A percentile compares a stretch with the other conserved stretches of the same genome.
Evolutionary conservation across 225 moss, liverwort and hornwort species (phyloP).

Genomic region (Pseudisothecium myosuroides): DNA sequence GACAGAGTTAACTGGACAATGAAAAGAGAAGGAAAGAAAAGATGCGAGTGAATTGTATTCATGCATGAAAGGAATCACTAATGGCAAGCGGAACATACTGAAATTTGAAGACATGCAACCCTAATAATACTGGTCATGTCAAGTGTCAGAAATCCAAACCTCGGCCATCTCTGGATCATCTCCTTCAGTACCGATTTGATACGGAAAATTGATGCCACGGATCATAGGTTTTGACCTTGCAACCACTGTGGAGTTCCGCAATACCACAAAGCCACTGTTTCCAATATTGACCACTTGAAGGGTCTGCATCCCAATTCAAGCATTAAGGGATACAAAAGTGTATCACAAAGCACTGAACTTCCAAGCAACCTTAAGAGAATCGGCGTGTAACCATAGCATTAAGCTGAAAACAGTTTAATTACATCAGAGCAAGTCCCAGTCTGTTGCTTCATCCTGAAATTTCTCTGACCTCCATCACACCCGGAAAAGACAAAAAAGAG

Average conservation of each 20-base stretch:
- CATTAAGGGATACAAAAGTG: not conserved
- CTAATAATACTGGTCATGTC: not conserved
- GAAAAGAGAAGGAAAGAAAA: not conserved
- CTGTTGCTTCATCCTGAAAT: not conserved
- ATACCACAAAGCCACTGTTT: constrained; percentile 81
- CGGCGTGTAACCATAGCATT: not conserved
- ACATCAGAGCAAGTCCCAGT: not conserved
- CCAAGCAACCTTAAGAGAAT: not conserved
- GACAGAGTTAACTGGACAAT: not conserved
- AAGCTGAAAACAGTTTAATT: not conserved
- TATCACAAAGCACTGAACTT: not conserved
- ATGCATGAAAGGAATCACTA: not conserved
- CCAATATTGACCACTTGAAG: constrained; percentile 80
- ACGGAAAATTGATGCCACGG: constrained; percentile 76
- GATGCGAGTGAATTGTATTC: not conserved
- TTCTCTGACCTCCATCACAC: not conserved
- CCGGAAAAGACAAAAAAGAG: not conserved
- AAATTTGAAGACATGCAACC: not conserved
- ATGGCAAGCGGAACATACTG: not conserved
- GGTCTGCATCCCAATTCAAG: constrained; percentile 44
- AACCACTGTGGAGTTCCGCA: constrained; percentile 44
- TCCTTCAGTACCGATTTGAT: constrained; percentile 75
- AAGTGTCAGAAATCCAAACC: constrained; percentile 12
- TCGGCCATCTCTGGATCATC: constrained; percentile 62
- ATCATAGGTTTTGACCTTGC: constrained; percentile 65